A percentile compares a stretch with the other conserved stretches of the same genome.
Evolutionary conservation across 2,329 filamentous ascomycete species (phyloP).

Genomic region (Paecilomyces sp.): DNA sequence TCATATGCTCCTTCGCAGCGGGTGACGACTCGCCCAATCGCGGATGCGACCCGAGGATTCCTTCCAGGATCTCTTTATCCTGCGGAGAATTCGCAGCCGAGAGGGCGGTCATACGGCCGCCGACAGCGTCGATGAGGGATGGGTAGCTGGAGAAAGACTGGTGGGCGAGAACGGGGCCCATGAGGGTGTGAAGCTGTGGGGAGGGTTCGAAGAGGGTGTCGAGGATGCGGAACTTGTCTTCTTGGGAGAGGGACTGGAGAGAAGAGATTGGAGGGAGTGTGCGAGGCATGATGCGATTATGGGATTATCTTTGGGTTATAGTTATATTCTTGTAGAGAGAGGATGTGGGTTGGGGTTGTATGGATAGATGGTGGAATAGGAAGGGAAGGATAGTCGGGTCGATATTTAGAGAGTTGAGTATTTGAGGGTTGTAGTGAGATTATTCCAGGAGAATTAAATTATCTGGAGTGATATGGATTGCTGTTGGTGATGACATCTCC

Average conservation of each 20-base stretch:
- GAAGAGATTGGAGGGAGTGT: slow-evolving; percentile 51
- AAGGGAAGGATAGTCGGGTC: too few relatives aligned
- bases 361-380: slow-evolving; percentile 1
- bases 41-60: slow-evolving; percentile 74
- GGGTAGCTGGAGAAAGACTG: slow-evolving; percentile 59
- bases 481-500: background rate
- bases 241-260: slow-evolving; percentile 50
- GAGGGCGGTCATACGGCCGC: slow-evolving; percentile 55
- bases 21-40: slow-evolving; percentile 59
- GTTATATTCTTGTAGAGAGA: slow-evolving; percentile 13
- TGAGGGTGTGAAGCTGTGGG: slow-evolving; percentile 62
- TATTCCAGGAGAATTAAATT: background rate
- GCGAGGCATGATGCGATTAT: slow-evolving; percentile 11
- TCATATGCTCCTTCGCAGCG: slow-evolving; percentile 52
- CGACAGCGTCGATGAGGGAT: slow-evolving; percentile 61
- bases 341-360: slow-evolving; percentile 3
- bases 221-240: slow-evolving; percentile 50
- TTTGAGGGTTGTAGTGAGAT: background rate
- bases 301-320: slow-evolving; percentile 2
- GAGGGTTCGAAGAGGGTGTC: slow-evolving; percentile 83
- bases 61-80: slow-evolving; percentile 54
- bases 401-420: too few relatives aligned
- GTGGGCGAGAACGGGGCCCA: slow-evolving; percentile 58
- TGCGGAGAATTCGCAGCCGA: slow-evolving; percentile 43
- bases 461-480: background rate